These are phyloP conservation scores for Phylloporus sp. DNA, from an alignment of 768 basidiomycete genomes.

Conservation along the genomic window DNA sequence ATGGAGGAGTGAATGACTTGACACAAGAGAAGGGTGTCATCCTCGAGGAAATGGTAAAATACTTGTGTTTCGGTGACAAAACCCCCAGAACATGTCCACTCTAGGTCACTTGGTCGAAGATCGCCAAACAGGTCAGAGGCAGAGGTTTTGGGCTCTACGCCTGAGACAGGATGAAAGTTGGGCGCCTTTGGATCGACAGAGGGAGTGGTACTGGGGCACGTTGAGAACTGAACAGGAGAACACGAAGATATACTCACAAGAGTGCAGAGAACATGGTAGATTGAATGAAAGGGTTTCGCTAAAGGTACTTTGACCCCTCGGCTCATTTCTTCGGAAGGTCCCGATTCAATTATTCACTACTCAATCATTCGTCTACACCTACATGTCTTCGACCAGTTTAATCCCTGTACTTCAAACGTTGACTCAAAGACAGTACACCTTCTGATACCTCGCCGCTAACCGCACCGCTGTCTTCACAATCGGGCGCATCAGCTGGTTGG, in stretches of 20 bases:
- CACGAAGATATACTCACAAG: constrained; percentile 53
- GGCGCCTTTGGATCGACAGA: constrained; percentile 63
- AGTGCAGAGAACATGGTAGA: constrained; percentile 74
- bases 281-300: neutral
- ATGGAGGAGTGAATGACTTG: constrained; percentile 87
- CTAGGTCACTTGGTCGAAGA: constrained; percentile 68
- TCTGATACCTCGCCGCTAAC: too few relatives aligned
- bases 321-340: neutral
- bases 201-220: constrained; percentile 43
- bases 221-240: constrained; percentile 11
- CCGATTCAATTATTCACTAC: neutral
- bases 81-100: constrained; percentile 79
- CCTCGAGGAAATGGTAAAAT: constrained; percentile 79
- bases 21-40: constrained; percentile 75
- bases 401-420: too few relatives aligned
- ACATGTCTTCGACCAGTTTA: too few relatives aligned
- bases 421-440: too few relatives aligned
- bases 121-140: constrained; percentile 68
- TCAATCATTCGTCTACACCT: neutral
- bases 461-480: too few relatives aligned
- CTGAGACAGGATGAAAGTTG: constrained; percentile 81
- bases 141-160: constrained; percentile 39
- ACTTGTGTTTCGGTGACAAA: constrained; percentile 89
- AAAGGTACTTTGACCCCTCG: constrained; percentile 1
- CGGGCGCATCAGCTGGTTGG: too few relatives aligned